Evolutionary conservation across 2,329 filamentous ascomycete genomes (phyloP), one percentile per base, ranked within the genome.

Genomic region (Fusarium sp.): DNA sequence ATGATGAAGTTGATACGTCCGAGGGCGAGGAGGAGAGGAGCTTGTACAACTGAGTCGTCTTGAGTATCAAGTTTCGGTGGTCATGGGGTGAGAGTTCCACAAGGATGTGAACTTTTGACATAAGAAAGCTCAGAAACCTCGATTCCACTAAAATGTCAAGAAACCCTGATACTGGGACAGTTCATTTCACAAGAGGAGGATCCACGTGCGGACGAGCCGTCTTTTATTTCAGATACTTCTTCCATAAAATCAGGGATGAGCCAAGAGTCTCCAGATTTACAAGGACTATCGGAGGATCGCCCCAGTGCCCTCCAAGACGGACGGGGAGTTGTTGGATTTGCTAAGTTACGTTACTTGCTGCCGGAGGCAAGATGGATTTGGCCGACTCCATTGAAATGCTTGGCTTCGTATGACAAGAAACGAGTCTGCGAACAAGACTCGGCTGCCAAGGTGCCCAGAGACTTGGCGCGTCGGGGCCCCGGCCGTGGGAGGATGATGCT

Each of bases 391-490:
- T 74, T 39, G 67, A 38, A 60, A 56, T 30, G 56, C 54, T 68
- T 51, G 57, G 53, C 38, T 68, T 42, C 57, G 65, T 67, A 62
- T 58, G 55, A 65, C 55, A 42, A 65, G 70, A 62, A 57, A 70
- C 33, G 42, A 22, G 44, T 45, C 33, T 56, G 50, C 48, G 54
- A 63, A 66, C 57, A 48, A 22, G 50, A 45, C 70, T 74, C 67
- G 67, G 63, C 67, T 74, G 73, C 73, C 73, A 75, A 75, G 73
- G n/a, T 58, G 60, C 65, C 67, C 24, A 59, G 70, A 56, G 57
- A 64, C 73, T 75, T 75, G 73, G 73, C 73, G 60, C 18, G 24
- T 71, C 57, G 59, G 41, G 45, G 24, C 38, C 53, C 36, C 24
- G 31, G 58, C 38, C 31, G 30, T 61, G 42, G 45, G 33, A 58